Conservation (phyloP, 352 stramenopile genomes). For the Globisporangium ultimum region DNA sequence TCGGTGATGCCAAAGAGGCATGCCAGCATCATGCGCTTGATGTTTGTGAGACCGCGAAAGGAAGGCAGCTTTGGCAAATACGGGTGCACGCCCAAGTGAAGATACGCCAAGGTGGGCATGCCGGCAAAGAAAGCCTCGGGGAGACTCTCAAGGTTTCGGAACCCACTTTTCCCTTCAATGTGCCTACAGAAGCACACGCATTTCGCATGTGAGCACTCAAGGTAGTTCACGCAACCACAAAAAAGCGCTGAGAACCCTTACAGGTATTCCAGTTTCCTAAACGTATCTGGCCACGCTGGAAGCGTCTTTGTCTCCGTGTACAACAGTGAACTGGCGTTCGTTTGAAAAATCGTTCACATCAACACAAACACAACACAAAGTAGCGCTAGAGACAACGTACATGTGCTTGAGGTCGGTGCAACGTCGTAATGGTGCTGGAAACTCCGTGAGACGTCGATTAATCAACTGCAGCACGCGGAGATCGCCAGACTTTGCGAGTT, state of each 20-base stretch:
- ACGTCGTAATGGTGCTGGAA: slow-evolving; percentile 16
- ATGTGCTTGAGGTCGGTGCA: slow-evolving; percentile 30
- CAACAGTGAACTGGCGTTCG: slow-evolving; percentile 18
- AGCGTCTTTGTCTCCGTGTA: slow-evolving; percentile 16
- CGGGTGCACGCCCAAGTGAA: slow-evolving; percentile 26
- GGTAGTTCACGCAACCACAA: not conserved
- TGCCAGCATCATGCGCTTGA: slow-evolving; percentile 26
- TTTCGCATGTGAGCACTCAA: not conserved
- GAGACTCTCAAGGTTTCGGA: not conserved
- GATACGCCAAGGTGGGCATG: slow-evolving; percentile 25
- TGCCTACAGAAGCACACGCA: slow-evolving; percentile 18
- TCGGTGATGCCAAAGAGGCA: slow-evolving; percentile 13
- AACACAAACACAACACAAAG: no score
- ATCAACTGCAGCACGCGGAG: slow-evolving; percentile 32
- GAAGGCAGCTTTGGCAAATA: slow-evolving; percentile 18
- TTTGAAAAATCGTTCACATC: no score
- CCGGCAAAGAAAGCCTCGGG: slow-evolving; percentile 23
- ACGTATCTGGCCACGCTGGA: slow-evolving; percentile 19
- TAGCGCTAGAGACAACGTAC: slow-evolving; percentile 14
- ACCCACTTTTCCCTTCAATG: slow-evolving; percentile 17
- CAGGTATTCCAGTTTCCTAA: slow-evolving; percentile 31
- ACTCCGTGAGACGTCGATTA: slow-evolving; percentile 19
- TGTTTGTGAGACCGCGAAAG: slow-evolving; percentile 28
- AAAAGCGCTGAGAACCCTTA: slow-evolving; percentile 12
- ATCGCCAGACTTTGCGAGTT: slow-evolving; percentile 3